phyloP scores from a whole-genome alignment of 2,329 filamentous ascomycete genomes.

The Lomentospora prolificans region DNA sequence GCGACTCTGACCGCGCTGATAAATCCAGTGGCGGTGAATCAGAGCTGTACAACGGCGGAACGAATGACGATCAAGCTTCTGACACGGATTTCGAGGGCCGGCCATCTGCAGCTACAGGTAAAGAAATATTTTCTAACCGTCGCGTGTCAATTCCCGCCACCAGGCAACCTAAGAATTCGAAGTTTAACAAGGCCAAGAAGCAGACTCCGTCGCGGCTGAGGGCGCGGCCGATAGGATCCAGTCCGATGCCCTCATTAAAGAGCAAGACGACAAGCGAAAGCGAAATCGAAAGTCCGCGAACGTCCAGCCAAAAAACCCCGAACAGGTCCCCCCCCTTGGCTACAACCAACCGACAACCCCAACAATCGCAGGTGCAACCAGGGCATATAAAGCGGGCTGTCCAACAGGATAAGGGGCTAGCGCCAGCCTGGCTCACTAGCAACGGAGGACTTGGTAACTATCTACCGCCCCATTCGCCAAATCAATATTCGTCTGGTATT shows the following conservation, averaged over 20 bases:
- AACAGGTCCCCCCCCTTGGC: background rate
- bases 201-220: background rate
- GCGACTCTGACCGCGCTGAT: constrained; percentile 5
- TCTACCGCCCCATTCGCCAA: too few relatives aligned
- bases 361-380: background rate
- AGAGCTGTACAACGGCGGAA: constrained; percentile 2
- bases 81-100: background rate
- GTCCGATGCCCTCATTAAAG: background rate
- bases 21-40: background rate
- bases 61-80: background rate
- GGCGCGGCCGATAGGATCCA: background rate
- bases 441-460: too few relatives aligned
- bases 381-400: too few relatives aligned
- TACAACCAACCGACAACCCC: background rate
- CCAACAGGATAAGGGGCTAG: too few relatives aligned
- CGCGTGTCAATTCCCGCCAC: background rate
- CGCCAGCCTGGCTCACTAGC: too few relatives aligned
- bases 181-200: background rate
- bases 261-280: background rate
- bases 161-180: background rate
- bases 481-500: too few relatives aligned
- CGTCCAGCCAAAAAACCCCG: background rate
- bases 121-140: background rate
- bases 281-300: background rate
- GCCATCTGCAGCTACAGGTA: background rate